Conservation (phyloP, 495 filamentous ascomycete genomes). For the Neurospora sublineolata region DNA sequence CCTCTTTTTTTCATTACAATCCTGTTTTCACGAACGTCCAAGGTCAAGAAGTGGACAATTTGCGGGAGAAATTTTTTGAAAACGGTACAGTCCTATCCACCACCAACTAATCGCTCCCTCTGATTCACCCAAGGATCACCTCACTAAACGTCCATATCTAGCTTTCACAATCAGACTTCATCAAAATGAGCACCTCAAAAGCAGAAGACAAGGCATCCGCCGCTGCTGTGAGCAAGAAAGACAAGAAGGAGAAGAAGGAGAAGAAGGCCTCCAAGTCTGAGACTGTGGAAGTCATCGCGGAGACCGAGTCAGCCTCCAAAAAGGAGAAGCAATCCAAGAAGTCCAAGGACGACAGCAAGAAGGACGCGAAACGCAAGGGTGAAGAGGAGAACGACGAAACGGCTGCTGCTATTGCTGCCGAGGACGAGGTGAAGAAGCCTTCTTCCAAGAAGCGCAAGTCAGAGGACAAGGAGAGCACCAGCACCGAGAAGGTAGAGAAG, state of each 20-base stretch:
- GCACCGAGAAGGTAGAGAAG: neutral
- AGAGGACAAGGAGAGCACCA: constrained; percentile 1
- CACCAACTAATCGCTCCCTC: too few relatives aligned
- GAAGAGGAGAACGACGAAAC: neutral
- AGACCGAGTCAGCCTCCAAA: constrained; percentile 6
- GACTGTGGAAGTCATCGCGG: neutral
- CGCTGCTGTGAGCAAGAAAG: neutral
- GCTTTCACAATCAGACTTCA: neutral
- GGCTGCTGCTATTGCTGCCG: neutral
- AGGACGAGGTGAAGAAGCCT: neutral
- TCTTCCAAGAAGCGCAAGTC: constrained; percentile 4
- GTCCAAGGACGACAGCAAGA: constrained; percentile 5
- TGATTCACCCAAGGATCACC: neutral
- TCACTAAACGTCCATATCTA: neutral
- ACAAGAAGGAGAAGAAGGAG: neutral
- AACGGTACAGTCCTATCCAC: too few relatives aligned
- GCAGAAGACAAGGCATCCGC: neutral
- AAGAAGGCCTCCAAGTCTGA: constrained; percentile 6
- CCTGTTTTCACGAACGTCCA: too few relatives aligned
- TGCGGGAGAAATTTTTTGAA: too few relatives aligned
- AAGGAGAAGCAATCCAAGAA: constrained; percentile 21
- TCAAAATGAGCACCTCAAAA: neutral
- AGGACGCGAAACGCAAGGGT: constrained; percentile 11
- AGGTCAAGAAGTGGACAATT: too few relatives aligned
- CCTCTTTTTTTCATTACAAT: too few relatives aligned